phyloP scores from a whole-genome alignment of 495 filamentous ascomycete species.

The Tuber umbilicatum region DNA sequence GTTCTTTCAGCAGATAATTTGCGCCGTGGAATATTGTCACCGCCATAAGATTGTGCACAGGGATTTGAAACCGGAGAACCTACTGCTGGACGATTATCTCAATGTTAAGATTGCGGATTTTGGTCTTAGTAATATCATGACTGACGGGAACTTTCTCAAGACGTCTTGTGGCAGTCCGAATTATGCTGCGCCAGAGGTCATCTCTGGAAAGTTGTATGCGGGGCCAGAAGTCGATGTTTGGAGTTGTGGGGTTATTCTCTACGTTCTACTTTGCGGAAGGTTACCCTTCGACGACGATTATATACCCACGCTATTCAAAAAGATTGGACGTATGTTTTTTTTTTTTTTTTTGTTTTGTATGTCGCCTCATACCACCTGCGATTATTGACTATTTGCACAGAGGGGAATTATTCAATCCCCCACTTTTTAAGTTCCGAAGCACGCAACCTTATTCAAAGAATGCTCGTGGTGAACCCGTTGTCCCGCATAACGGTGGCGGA shows the following conservation, averaged over 20 bases:
- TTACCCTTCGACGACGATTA: slow-evolving; percentile 98
- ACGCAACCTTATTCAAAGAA: slow-evolving; percentile 75
- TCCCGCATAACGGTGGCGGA: slow-evolving; percentile 88
- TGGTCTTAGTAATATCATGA: slow-evolving; percentile 98
- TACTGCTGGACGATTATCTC: slow-evolving; percentile 83
- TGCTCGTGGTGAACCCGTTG: slow-evolving; percentile 91
- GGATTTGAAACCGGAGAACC: slow-evolving; percentile 95
- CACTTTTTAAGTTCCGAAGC: slow-evolving; percentile 81
- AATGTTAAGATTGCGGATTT: slow-evolving; percentile 99
- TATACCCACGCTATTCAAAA: slow-evolving; percentile 77
- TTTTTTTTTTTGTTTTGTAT: not conserved
- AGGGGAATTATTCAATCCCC: slow-evolving; percentile 82
- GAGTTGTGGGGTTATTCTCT: slow-evolving; percentile 98
- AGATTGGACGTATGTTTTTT: slow-evolving; percentile 55
- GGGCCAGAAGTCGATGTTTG: slow-evolving; percentile 98
- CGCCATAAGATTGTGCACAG: slow-evolving; percentile 97
- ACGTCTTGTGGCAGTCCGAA: slow-evolving; percentile 97
- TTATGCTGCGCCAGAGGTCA: slow-evolving; percentile 96
- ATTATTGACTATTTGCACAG: slow-evolving; percentile 30
- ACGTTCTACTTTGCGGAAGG: slow-evolving; percentile 84
- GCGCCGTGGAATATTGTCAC: slow-evolving; percentile 97
- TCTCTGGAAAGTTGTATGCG: slow-evolving; percentile 93
- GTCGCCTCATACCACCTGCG: not conserved
- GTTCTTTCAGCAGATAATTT: slow-evolving; percentile 99
- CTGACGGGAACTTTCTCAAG: slow-evolving; percentile 96